Evolutionary conservation across 73 alveolate genomes (phyloP).

Genomic region (Uronychia setigera): DNA sequence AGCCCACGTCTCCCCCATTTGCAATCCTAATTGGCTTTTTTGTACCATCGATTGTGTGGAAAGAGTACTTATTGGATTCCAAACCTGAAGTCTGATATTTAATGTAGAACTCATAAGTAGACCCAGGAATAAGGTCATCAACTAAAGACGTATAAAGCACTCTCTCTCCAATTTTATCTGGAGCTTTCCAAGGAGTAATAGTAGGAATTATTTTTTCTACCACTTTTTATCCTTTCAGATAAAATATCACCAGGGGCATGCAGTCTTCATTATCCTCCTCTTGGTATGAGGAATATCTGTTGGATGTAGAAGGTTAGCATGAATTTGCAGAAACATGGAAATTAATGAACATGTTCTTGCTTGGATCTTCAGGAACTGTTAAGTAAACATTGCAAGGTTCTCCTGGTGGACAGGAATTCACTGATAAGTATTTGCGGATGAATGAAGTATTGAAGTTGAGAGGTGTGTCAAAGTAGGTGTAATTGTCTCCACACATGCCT

Average conservation of each 20-base stretch:
- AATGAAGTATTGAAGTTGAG: not conserved
- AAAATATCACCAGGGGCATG: not conserved
- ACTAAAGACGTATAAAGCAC: not conserved
- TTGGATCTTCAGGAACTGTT: slow-evolving; percentile 31
- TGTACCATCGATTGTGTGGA: not conserved
- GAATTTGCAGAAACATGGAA: slow-evolving; percentile 15
- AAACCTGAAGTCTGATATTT: not conserved
- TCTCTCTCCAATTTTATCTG: not conserved
- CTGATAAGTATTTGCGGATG: not conserved
- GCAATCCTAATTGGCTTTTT: slow-evolving; percentile 2
- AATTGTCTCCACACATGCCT: slow-evolving; percentile 1
- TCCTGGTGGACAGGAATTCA: slow-evolving; percentile 6
- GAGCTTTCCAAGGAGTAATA: not conserved
- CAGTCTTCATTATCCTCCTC: not conserved
- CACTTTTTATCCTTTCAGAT: no score
- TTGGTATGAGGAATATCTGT: no score
- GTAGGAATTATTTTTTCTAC: not conserved
- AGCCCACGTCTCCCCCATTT: slow-evolving; percentile 59
- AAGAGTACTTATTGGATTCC: not conserved
- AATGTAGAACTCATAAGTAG: not conserved
- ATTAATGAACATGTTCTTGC: slow-evolving; percentile 5
- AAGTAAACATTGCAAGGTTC: slow-evolving; percentile 22
- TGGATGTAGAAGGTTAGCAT: no score
- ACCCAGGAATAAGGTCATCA: not conserved
- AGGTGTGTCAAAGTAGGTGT: not conserved